Evolutionary conservation across 2,329 filamentous ascomycete species (phyloP).

Genomic region (Epichloe scottii): DNA sequence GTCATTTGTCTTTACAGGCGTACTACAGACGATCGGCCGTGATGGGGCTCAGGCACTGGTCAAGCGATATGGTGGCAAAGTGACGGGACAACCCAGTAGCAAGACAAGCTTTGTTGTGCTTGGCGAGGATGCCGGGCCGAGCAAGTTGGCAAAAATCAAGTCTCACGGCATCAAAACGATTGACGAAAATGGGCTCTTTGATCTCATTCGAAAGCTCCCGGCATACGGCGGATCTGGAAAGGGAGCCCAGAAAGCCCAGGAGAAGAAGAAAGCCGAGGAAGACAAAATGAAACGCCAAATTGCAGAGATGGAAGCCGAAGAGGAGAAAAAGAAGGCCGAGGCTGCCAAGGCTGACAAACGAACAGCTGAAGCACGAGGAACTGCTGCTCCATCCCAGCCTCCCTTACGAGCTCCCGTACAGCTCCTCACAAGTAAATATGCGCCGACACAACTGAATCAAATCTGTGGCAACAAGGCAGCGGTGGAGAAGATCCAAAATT

Average conservation of each 20-base stretch:
- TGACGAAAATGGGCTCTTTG: slow-evolving; percentile 83
- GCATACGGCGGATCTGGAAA: slow-evolving; percentile 80
- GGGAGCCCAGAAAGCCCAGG: slow-evolving; percentile 71
- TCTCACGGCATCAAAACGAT: slow-evolving; percentile 78
- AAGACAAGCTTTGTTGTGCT: slow-evolving; percentile 93
- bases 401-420: slow-evolving; percentile 41
- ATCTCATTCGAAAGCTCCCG: slow-evolving; percentile 68
- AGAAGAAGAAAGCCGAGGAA: slow-evolving; percentile 76
- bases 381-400: slow-evolving; percentile 23
- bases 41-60: slow-evolving; percentile 78
- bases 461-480: slow-evolving; percentile 90
- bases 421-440: slow-evolving; percentile 92
- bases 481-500: slow-evolving; percentile 80
- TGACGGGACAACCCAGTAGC: slow-evolving; percentile 71
- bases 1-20: slow-evolving; percentile 89
- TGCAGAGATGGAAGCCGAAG: slow-evolving; percentile 74
- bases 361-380: slow-evolving; percentile 20
- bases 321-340: slow-evolving; percentile 46
- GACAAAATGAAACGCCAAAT: slow-evolving; percentile 71
- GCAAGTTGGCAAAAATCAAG: slow-evolving; percentile 78
- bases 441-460: slow-evolving; percentile 69
- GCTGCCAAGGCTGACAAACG: slow-evolving; percentile 36
- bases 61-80: slow-evolving; percentile 88
- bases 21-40: slow-evolving; percentile 66
- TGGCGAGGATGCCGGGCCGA: slow-evolving; percentile 82